phyloP scores from a whole-genome alignment of 768 basidiomycete species.

The Cubamyces sp. region DNA sequence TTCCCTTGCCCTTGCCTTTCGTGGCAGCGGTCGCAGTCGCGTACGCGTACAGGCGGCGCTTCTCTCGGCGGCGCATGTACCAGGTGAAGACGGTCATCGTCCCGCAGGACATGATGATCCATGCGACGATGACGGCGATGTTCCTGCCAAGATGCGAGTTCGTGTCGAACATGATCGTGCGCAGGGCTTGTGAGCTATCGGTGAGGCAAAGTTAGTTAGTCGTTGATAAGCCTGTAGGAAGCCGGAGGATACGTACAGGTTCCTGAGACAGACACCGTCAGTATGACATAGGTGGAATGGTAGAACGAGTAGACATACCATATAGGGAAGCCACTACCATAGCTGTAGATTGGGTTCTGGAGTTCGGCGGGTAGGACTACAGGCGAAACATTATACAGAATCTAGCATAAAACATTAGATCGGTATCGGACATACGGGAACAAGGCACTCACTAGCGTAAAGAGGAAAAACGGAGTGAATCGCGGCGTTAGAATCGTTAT shows the following conservation, averaged over 20 bases:
- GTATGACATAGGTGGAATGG: neutral
- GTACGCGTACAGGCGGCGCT: conserved; percentile 6
- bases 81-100: conserved; percentile 33
- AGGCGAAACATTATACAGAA: conserved; percentile 38
- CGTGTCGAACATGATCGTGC: conserved; percentile 43
- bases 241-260: conserved; percentile 21
- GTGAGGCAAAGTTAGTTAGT: neutral
- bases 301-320: conserved; percentile 27
- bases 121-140: conserved; percentile 39
- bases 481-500: conserved; percentile 39
- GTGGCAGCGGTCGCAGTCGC: neutral
- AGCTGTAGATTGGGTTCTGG: conserved; percentile 33
- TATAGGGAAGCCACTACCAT: conserved; percentile 40
- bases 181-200: conserved; percentile 34
- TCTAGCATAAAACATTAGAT: conserved; percentile 22
- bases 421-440: neutral
- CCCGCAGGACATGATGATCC: conserved; percentile 34
- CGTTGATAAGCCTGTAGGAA: neutral
- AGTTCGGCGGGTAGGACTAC: conserved; percentile 38
- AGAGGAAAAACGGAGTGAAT: conserved; percentile 40
- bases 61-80: conserved; percentile 23
- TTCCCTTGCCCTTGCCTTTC: neutral
- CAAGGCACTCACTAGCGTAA: conserved; percentile 33
- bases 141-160: conserved; percentile 36
- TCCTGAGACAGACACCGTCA: conserved; percentile 20